phyloP scores from a whole-genome alignment of 331 rosid species.

The Cydonia oblonga region DNA sequence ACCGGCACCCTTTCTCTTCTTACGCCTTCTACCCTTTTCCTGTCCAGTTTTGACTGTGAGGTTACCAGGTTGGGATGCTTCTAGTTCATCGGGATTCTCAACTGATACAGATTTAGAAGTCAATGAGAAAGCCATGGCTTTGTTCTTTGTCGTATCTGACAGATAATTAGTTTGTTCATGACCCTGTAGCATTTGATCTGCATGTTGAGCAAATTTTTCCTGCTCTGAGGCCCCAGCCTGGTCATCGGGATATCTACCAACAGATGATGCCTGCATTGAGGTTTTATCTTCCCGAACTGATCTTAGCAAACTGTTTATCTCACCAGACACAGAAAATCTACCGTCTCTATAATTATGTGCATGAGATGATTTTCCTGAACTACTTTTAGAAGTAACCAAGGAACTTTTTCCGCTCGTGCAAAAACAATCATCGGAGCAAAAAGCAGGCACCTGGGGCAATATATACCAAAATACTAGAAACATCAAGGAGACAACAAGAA shows the following conservation, averaged over 20 bases:
- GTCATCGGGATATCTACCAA: constrained; percentile 19
- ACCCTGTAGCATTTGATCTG: constrained; percentile 19
- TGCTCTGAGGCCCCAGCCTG: constrained; percentile 20
- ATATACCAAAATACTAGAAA: constrained; percentile 35
- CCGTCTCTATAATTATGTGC: constrained; percentile 26
- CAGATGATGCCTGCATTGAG: constrained; percentile 18
- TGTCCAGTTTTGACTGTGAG: constrained; percentile 63
- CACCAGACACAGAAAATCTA: constrained; percentile 28
- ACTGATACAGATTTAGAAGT: constrained; percentile 13
- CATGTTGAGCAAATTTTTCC: constrained; percentile 19
- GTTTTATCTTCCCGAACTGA: constrained; percentile 15
- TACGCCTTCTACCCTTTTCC: constrained; percentile 57
- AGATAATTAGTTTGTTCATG: constrained; percentile 13
- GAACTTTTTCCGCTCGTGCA: constrained; percentile 26
- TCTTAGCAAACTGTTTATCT: constrained; percentile 26
- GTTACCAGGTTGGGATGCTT: constrained; percentile 32
- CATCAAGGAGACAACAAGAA: constrained; percentile 31
- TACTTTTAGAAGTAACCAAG: constrained; percentile 19
- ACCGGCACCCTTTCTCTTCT: constrained; percentile 53
- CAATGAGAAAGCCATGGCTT: constrained; percentile 21
- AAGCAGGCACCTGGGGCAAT: constrained; percentile 30
- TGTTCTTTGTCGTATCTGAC: constrained; percentile 30
- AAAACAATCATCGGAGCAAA: constrained; percentile 31
- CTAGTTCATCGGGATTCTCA: constrained; percentile 28
- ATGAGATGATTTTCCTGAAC: constrained; percentile 25